Base-by-base conservation (phyloP, 148 eudicot genomes). In the Silene uniflora region DNA sequence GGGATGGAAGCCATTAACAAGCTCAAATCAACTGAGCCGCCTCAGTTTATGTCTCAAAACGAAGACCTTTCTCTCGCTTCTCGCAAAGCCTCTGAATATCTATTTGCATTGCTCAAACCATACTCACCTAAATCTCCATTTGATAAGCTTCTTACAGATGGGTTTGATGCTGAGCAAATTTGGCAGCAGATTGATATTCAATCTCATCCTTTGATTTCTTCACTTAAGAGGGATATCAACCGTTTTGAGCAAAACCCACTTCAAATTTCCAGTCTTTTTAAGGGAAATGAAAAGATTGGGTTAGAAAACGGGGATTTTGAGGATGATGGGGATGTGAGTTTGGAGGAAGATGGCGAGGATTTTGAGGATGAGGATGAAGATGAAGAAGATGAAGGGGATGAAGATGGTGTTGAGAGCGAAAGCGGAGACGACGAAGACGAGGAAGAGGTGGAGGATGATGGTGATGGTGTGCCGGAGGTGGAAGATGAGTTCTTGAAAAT, bases 111-210 rank as follows among this genome's bases (percentile, higher is more conserved):
- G 9, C 89, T 94, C 32, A 89, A 80, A 60, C 96, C 93, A 39
- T 81, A 80, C 87, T 54, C 88, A n/a, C 87, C 90, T 17, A 94
- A 91, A 46, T 84, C 92, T 1, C 92, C 93, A 0, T 84, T 94
- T 63, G 88, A 80, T 46, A 73, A 81, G 10, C 87, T 94, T 19
- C 74, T 85, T 7, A 78, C 87, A 10, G 77, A 88, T 19, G 93
- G 96, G n/a, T 94, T 90, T 46, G 98, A 94, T 19, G 89, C 96
- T 4, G 98, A 94, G 76, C 98, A 94, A 72, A 88, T 94, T 56
- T 94, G 97, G 97, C 96, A 89, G 87, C 98, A 94, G 60, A 90
- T 94, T 69, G 97, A 94, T 76, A 75, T 90, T 22, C 97, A 89
- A 16, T 81, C 89, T 14, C 86, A 90, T 79, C 97, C 96, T 8